Evolutionary conservation across 257 asterid species (phyloP).

Genomic region (Nicotiana benthamiana): DNA sequence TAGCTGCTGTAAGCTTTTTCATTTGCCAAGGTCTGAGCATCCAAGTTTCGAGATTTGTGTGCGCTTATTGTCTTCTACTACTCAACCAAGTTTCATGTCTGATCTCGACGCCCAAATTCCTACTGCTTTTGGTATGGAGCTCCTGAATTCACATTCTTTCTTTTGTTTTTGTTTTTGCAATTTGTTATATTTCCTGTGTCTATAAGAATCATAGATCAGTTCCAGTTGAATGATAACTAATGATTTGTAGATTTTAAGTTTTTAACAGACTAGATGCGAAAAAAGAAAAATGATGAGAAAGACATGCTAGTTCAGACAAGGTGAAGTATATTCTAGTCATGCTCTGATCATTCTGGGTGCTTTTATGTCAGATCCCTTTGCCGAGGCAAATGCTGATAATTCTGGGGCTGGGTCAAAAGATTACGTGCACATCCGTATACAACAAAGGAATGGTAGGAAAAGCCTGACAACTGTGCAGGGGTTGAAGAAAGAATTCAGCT

Average conservation of each 20-base stretch:
- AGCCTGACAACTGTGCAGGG: slow-evolving; percentile 74
- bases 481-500: slow-evolving; percentile 60
- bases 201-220: not conserved
- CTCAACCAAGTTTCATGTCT: slow-evolving; percentile 47
- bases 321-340: not conserved
- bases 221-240: not conserved
- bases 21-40: slow-evolving; percentile 23
- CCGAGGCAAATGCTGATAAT: slow-evolving; percentile 70
- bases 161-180: not conserved
- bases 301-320: not conserved
- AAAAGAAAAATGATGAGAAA: not conserved
- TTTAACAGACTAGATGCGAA: not conserved
- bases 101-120: slow-evolving; percentile 52
- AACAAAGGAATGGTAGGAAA: slow-evolving; percentile 66
- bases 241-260: rapidly evolving
- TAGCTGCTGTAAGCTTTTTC: not conserved
- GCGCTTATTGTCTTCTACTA: not conserved
- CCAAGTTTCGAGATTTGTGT: not conserved
- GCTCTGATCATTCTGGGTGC: not conserved
- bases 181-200: not conserved
- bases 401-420: slow-evolving; percentile 68
- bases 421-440: slow-evolving; percentile 59
- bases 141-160: not conserved
- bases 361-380: slow-evolving; percentile 45
- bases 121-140: slow-evolving; percentile 37